These are phyloP conservation scores for Triadica sebifera DNA, from an alignment of 345 rosid species.

Conservation along the genomic window DNA sequence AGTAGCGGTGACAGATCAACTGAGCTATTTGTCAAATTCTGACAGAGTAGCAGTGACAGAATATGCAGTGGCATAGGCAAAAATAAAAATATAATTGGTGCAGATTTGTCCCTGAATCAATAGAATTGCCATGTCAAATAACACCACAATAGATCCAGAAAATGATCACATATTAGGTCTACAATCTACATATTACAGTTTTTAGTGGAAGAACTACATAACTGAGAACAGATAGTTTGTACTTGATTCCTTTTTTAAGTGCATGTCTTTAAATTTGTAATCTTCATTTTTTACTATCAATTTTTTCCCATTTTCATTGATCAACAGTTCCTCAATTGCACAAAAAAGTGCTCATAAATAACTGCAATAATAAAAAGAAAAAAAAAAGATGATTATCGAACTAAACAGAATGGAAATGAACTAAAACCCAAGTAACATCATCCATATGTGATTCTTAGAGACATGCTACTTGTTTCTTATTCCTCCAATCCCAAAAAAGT, in stretches of 20 bases:
- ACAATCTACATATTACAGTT: too few relatives aligned
- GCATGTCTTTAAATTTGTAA: not conserved
- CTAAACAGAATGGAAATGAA: not conserved
- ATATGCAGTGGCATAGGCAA: not conserved
- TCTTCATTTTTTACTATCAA: not conserved
- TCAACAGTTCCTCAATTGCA: not conserved
- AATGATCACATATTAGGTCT: not conserved
- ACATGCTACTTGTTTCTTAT: slow-evolving; percentile 82
- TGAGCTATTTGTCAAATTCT: not conserved
- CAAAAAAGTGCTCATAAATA: not conserved
- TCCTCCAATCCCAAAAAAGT: slow-evolving; percentile 94
- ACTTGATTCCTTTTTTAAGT: not conserved
- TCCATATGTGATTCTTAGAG: slow-evolving; percentile 83
- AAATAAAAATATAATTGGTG: not conserved
- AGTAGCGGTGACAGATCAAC: not conserved
- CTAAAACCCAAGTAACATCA: slow-evolving; percentile 83
- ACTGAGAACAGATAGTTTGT: not conserved
- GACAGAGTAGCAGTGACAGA: too few relatives aligned
- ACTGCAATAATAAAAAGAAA: not conserved
- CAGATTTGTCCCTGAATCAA: not conserved
- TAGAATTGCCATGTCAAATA: not conserved
- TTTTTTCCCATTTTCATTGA: not conserved
- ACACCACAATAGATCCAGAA: not conserved
- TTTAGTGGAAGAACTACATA: not conserved
- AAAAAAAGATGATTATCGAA: not conserved